Base-by-base conservation (phyloP, 192 early-diverging fungal species). In the Mortierella alpina region DNA sequence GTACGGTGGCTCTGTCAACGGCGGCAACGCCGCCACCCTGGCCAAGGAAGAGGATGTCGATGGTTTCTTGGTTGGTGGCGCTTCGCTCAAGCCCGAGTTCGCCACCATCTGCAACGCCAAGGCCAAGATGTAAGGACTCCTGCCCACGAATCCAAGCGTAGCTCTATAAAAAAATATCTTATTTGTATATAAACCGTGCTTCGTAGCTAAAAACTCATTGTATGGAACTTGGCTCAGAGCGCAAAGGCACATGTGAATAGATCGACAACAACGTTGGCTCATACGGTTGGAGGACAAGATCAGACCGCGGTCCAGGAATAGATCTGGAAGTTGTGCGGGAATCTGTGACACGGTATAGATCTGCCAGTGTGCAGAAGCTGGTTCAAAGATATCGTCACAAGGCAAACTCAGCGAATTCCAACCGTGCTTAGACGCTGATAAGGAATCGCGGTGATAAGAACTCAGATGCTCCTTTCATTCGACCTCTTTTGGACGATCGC, bases 41-140 rank as follows among this genome's bases (percentile, higher is more conserved):
- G 86, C 87, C 63, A 86, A 88, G 87, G 86, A 97, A 91, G 82
- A 90, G 41, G 97, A 99, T 83, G 92, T 99, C 68, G 97, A 99
- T 81, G 98, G 98, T 66, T 99, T 99, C 95, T 89, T 99, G 57
- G 98, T 99, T 61, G 98, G 98, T 83, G 98, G 98, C 79, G 98
- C 98, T 64, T 96, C 93, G 42, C 91, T 99, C 78, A 99, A 98
- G 88, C 91, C 91, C 51, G 94, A 96, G 80, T 96, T 96, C 75
- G 82, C 89, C 59, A 87, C 87, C 31, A 96, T 96, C 65, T 79
- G 76, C 69, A 79, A 79, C 53, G 76, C 76, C 76, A 79, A 79
- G 76, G 69, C 76, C 46, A 66, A 63, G 58, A 79, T 79, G 76
- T 79, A 79, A 71, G 63, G 54, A 41, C 3, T 31, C 31, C 31